These are phyloP conservation scores for Bipolaris sorokiniana DNA, from an alignment of 2,329 filamentous ascomycete species.

Conservation along the genomic window DNA sequence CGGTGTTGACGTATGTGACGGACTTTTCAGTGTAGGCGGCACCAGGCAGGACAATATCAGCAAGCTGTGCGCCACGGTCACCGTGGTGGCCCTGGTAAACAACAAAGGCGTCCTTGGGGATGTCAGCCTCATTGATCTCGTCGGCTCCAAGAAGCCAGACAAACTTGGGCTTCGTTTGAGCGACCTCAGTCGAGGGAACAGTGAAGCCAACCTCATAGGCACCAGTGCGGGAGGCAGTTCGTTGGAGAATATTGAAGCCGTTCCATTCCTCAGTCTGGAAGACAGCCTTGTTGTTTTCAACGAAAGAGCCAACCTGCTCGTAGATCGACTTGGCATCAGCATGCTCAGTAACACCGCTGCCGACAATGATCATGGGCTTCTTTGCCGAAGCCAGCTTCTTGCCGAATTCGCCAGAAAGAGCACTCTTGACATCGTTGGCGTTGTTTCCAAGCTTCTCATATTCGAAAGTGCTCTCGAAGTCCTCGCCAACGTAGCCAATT, in stretches of 20 bases:
- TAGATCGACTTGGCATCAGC: slow-evolving; percentile 90
- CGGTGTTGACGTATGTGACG: slow-evolving; percentile 96
- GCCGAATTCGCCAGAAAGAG: slow-evolving; percentile 84
- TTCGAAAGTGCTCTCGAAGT: slow-evolving; percentile 93
- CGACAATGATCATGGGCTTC: slow-evolving; percentile 95
- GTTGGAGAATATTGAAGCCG: slow-evolving; percentile 95
- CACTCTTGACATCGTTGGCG: slow-evolving; percentile 79
- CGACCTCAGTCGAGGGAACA: slow-evolving; percentile 79
- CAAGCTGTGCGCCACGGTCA: slow-evolving; percentile 88
- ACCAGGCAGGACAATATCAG: slow-evolving; percentile 90
- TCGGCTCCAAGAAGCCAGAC: slow-evolving; percentile 96
- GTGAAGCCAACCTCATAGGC: slow-evolving; percentile 97
- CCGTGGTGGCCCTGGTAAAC: slow-evolving; percentile 99
- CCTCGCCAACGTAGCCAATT: slow-evolving; percentile 87
- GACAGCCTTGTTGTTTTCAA: slow-evolving; percentile 89
- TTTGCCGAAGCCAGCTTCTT: slow-evolving; percentile 89
- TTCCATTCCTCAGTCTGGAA: slow-evolving; percentile 94
- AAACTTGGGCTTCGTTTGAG: slow-evolving; percentile 88
- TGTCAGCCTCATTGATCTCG: slow-evolving; percentile 81
- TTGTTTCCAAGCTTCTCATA: slow-evolving; percentile 88
- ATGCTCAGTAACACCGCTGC: slow-evolving; percentile 90
- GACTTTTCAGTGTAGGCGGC: slow-evolving; percentile 97
- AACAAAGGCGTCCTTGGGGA: slow-evolving; percentile 95
- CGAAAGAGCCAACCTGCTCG: slow-evolving; percentile 86
- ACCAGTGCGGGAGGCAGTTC: slow-evolving; percentile 87